phyloP scores from a whole-genome alignment of 2,329 filamentous ascomycete genomes.

The Arthrobotrys conoides region DNA sequence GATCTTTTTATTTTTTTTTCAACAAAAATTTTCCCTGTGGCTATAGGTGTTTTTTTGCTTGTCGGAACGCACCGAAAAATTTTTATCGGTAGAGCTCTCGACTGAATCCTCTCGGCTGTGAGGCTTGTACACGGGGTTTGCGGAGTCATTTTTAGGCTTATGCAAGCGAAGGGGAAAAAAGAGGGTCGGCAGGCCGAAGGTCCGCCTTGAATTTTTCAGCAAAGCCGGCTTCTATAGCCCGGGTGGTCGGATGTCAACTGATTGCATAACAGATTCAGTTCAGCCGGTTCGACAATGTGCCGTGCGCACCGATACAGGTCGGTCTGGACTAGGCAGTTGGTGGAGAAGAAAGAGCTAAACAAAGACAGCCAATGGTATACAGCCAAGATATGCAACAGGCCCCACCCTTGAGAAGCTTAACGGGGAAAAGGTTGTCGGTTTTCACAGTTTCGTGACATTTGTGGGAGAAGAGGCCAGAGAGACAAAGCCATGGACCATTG shows the following conservation, averaged over 20 bases:
- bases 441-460: slow-evolving; percentile 49
- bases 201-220: slow-evolving; percentile 55
- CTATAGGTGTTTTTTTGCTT: slow-evolving; percentile 18
- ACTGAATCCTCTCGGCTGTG: slow-evolving; percentile 48
- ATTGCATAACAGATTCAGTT: slow-evolving; percentile 59
- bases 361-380: slow-evolving; percentile 38
- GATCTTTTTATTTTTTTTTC: background rate
- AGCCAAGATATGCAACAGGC: slow-evolving; percentile 54
- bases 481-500: slow-evolving; percentile 42
- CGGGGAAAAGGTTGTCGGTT: slow-evolving; percentile 56
- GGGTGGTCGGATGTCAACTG: slow-evolving; percentile 57
- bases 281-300: slow-evolving; percentile 60
- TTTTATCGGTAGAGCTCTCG: slow-evolving; percentile 48
- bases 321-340: slow-evolving; percentile 52
- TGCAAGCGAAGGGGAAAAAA: slow-evolving; percentile 46
- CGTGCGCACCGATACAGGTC: slow-evolving; percentile 58
- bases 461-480: slow-evolving; percentile 52
- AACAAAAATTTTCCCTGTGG: slow-evolving; percentile 32
- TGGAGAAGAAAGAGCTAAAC: slow-evolving; percentile 39
- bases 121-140: slow-evolving; percentile 45
- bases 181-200: slow-evolving; percentile 59
- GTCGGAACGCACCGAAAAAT: slow-evolving; percentile 25
- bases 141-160: slow-evolving; percentile 44
- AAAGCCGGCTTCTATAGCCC: slow-evolving; percentile 45
- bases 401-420: slow-evolving; percentile 60